Evolutionary conservation across 176 grass and related monocot species (phyloP).

Genomic region (Aegilops umbellulata): DNA sequence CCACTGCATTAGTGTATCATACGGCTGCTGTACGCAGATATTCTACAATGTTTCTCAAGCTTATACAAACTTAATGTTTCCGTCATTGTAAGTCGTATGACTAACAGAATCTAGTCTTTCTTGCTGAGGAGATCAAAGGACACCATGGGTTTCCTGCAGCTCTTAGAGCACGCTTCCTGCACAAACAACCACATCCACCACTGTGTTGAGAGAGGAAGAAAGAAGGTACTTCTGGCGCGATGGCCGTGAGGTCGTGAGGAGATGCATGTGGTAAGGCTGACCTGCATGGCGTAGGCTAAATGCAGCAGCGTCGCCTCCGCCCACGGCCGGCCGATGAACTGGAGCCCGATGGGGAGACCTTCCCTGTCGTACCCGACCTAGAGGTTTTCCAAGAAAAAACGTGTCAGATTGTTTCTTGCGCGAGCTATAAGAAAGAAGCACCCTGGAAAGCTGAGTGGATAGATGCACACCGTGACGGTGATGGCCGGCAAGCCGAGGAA

Average conservation of each 20-base stretch:
- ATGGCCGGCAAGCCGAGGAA: conserved; percentile 92
- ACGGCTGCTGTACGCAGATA: neutral
- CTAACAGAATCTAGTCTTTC: neutral
- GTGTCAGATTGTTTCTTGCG: neutral
- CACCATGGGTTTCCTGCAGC: conserved; percentile 51
- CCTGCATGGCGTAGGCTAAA: conserved; percentile 74
- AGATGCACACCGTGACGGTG: conserved; percentile 50
- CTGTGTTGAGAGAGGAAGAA: neutral
- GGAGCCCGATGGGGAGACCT: conserved; percentile 78
- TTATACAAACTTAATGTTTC: neutral
- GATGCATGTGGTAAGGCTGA: neutral
- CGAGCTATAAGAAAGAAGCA: neutral
- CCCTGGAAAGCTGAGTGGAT: no score
- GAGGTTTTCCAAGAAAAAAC: neutral
- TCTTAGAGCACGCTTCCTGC: conserved; percentile 54
- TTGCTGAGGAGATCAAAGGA: conserved; percentile 67
- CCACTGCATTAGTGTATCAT: no score
- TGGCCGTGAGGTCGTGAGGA: neutral
- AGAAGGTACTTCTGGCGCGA: neutral
- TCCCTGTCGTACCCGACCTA: conserved; percentile 65
- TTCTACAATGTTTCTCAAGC: neutral
- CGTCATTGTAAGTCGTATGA: neutral
- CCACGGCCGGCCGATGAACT: conserved; percentile 88
- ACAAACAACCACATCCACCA: neutral
- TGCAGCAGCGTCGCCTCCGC: conserved; percentile 86